phyloP scores from a whole-genome alignment of 2,329 filamentous ascomycete genomes.

The Boeremia exigua region DNA sequence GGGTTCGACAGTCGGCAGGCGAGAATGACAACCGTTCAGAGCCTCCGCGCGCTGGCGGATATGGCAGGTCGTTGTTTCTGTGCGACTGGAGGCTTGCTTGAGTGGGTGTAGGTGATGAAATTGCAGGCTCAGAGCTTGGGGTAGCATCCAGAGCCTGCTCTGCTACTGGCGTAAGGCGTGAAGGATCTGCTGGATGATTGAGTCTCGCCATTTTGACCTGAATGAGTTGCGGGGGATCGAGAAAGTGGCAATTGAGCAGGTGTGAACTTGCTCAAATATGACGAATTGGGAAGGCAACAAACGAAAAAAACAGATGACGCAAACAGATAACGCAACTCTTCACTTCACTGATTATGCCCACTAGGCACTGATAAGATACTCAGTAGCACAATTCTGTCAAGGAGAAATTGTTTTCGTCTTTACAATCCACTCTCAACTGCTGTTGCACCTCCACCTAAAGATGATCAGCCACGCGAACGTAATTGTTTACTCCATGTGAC shows the following conservation, averaged over 20 bases:
- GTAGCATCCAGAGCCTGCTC: neutral
- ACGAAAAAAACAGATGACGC: neutral
- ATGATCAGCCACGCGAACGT: no score
- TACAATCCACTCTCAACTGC: neutral
- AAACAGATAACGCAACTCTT: neutral
- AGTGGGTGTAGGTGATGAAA: slow-evolving; percentile 6
- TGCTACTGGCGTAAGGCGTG: neutral
- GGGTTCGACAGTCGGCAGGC: slow-evolving; percentile 20
- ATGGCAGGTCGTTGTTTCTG: neutral
- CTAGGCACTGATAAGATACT: neutral
- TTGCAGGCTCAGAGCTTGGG: neutral
- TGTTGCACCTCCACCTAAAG: neutral
- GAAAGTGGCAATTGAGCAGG: neutral
- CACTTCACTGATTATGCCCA: neutral
- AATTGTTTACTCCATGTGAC: no score
- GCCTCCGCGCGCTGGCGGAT: neutral
- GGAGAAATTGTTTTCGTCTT: no score
- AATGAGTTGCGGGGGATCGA: neutral
- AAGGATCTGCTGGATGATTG: neutral
- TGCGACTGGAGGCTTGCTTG: slow-evolving; percentile 2
- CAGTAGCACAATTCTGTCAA: no score
- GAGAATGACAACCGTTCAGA: neutral
- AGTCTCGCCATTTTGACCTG: slow-evolving; percentile 12
- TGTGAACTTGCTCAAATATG: neutral
- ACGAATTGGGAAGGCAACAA: slow-evolving; percentile 1